Conservation (phyloP, 768 basidiomycete genomes). For the Lanmaoa rubissima region DNA sequence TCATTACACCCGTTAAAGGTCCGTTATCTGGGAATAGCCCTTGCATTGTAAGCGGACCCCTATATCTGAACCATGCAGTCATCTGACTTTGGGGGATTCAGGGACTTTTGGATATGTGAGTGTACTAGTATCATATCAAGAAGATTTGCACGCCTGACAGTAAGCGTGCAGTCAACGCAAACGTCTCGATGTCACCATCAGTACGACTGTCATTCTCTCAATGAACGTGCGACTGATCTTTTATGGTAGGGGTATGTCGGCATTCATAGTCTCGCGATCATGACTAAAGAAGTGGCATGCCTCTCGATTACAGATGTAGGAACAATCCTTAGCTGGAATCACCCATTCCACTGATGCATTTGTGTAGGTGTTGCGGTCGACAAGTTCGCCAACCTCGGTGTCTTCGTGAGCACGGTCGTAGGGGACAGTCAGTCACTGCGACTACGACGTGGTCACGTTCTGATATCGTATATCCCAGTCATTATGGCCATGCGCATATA, state of each 20-base stretch:
- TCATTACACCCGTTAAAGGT: neutral
- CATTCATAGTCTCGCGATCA: neutral
- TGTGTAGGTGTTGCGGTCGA: slow-evolving; percentile 9
- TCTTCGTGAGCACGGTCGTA: slow-evolving; percentile 6
- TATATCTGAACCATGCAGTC: neutral
- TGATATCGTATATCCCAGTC: neutral
- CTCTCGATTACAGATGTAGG: slow-evolving; percentile 10
- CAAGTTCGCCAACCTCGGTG: slow-evolving; percentile 14
- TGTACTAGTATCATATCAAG: neutral
- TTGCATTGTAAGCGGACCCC: slow-evolving; percentile 12
- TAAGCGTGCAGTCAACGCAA: slow-evolving; percentile 13
- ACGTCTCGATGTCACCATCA: slow-evolving; percentile 14
- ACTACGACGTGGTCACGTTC: neutral
- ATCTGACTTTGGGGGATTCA: neutral
- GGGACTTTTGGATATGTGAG: slow-evolving; percentile 18
- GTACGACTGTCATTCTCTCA: neutral
- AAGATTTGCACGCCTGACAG: neutral
- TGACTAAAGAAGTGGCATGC: neutral
- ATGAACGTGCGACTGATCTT: neutral
- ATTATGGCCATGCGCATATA: slow-evolving; percentile 22
- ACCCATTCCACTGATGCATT: neutral
- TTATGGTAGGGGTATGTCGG: slow-evolving; percentile 8
- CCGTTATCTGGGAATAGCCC: slow-evolving; percentile 17
- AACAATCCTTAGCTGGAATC: neutral
- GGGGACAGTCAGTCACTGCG: slow-evolving; percentile 8